Conservation (phyloP, 495 filamentous ascomycete species). For the Achaetomiella virescens region DNA sequence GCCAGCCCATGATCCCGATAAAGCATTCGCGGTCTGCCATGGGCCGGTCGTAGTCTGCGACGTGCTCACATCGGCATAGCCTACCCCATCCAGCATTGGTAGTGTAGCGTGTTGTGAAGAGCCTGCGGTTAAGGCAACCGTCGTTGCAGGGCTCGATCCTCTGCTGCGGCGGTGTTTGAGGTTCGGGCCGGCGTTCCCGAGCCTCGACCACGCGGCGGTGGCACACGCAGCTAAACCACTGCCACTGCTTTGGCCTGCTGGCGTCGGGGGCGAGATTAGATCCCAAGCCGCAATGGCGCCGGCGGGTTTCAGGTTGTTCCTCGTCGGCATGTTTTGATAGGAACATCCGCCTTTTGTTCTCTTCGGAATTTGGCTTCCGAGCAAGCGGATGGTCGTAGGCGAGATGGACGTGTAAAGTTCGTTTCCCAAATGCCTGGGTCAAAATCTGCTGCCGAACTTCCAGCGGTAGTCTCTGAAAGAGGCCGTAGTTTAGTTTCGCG, state of each 20-base stretch:
- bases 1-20: slow-evolving; percentile 20
- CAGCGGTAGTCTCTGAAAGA: slow-evolving; percentile 11
- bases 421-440: slow-evolving; percentile 17
- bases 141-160: slow-evolving; percentile 13
- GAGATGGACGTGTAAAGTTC: slow-evolving; percentile 17
- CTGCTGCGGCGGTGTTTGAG: too few species aligned
- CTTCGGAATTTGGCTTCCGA: too few species aligned
- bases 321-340: too few species aligned
- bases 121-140: background rate
- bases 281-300: background rate
- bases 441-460: slow-evolving; percentile 20
- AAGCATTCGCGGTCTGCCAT: background rate
- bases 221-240: slow-evolving; percentile 22
- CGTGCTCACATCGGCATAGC: background rate
- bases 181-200: background rate
- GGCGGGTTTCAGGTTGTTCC: background rate
- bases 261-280: slow-evolving; percentile 5
- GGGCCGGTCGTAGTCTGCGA: background rate
- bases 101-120: background rate
- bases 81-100: too few species aligned
- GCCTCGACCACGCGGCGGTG: background rate
- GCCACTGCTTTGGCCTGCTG: slow-evolving; percentile 9
- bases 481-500: slow-evolving; percentile 1
- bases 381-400: slow-evolving; percentile 12
- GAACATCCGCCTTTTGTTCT: too few species aligned